These are phyloP conservation scores for Scutellaria galericulata DNA, from an alignment of 257 asterid species.

Conservation along the genomic window DNA sequence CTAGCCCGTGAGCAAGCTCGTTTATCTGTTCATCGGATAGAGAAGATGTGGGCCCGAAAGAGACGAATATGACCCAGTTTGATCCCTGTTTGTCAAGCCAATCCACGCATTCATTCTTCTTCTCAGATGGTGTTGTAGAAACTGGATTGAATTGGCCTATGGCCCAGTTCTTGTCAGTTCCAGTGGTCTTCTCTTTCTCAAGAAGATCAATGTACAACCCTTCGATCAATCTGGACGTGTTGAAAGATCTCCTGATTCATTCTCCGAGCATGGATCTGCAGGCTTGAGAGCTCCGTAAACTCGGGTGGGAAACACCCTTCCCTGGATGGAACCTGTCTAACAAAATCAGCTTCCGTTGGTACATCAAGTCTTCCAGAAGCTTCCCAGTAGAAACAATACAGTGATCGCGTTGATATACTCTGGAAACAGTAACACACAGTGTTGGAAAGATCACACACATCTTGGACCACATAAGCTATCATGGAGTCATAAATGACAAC, in stretches of 20 bases:
- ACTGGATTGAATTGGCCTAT: too few species aligned
- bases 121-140: background rate
- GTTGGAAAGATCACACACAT: conserved; percentile 36
- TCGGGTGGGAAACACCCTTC: too few species aligned
- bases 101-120: conserved; percentile 37
- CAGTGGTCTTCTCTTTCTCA: background rate
- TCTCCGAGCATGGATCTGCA: conserved; percentile 27
- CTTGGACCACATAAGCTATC: conserved; percentile 54
- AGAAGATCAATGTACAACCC: too few species aligned
- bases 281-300: background rate
- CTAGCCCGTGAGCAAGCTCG: conserved; percentile 48
- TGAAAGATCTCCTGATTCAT: conserved; percentile 42
- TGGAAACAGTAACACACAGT: conserved; percentile 55
- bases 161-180: too few species aligned
- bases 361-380: background rate
- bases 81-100: conserved; percentile 52
- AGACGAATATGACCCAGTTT: conserved; percentile 43
- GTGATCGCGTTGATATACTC: conserved; percentile 47
- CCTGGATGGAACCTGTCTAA: too few species aligned
- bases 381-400: conserved; percentile 44
- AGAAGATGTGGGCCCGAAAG: conserved; percentile 52
- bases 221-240: too few species aligned
- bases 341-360: conserved; percentile 20
- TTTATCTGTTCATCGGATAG: conserved; percentile 43
- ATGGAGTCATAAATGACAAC: conserved; percentile 59